A percentile compares a stretch with the other conserved stretches of the same genome.
Evolutionary conservation across 768 basidiomycete species (phyloP).

Genomic region (Naganishia vishniacii): DNA sequence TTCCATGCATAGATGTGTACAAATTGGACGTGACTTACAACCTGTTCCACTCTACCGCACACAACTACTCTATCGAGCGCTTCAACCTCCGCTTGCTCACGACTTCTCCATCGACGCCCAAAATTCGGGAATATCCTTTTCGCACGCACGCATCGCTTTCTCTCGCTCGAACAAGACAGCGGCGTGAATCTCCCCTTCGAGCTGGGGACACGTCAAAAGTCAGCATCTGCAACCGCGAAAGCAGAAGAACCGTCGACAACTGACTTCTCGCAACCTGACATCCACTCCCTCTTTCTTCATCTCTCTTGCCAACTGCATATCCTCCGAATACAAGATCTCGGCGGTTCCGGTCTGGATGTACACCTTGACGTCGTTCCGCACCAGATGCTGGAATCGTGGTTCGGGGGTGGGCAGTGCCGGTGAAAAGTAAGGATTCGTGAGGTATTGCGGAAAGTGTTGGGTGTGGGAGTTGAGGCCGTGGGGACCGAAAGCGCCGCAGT

Average conservation of each 20-base stretch:
- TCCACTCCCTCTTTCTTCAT: constrained; percentile 41
- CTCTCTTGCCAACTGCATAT: constrained; percentile 23
- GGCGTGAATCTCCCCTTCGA: constrained; percentile 28
- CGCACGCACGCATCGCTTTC: constrained; percentile 20
- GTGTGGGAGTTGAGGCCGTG: constrained; percentile 33
- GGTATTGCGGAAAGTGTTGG: constrained; percentile 34
- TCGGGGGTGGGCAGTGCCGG: constrained; percentile 29
- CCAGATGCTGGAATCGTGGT: constrained; percentile 32
- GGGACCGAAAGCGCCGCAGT: constrained; percentile 29
- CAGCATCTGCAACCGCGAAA: no score
- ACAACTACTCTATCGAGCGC: no score
- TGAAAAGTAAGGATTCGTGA: constrained; percentile 33
- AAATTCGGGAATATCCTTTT: constrained; percentile 26
- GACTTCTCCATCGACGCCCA: constrained; percentile 17
- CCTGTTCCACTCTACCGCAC: no score
- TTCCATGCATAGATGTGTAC: no score
- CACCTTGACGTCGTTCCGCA: constrained; percentile 28
- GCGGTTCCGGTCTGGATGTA: constrained; percentile 37
- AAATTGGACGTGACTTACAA: no score
- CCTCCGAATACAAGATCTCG: constrained; percentile 37
- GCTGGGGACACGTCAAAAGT: neutral
- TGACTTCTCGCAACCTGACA: constrained; percentile 35
- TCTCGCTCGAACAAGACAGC: constrained; percentile 22
- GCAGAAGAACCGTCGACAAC: constrained; percentile 1
- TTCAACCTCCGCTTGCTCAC: no score